Percentiles rank a stretch among this genome's conserved stretches.
phyloP scores from a whole-genome alignment of 2,329 filamentous ascomycete genomes.

The Exophiala oligosperma region DNA sequence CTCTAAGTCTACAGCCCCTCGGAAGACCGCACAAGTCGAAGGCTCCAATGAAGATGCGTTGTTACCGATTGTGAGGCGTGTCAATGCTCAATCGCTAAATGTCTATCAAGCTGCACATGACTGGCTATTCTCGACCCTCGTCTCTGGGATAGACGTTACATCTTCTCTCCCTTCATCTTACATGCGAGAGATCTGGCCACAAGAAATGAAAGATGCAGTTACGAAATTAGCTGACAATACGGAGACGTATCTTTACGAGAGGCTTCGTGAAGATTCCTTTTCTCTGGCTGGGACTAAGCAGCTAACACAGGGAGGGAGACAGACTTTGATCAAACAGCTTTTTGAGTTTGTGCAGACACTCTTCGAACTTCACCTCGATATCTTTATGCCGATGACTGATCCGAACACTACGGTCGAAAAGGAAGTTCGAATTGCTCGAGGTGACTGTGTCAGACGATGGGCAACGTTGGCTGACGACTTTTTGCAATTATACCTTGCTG shows the following conservation, averaged over 20 bases:
- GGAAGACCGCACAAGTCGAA: conserved; percentile 39
- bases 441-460: conserved; percentile 63
- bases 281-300: background rate
- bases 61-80: conserved; percentile 40
- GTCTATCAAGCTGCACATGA: conserved; percentile 53
- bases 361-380: conserved; percentile 67
- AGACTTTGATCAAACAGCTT: conserved; percentile 9
- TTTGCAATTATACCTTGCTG: conserved; percentile 44
- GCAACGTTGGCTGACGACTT: conserved; percentile 30
- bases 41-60: conserved; percentile 41
- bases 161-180: conserved; percentile 48
- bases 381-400: conserved; percentile 63
- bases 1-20: conserved; percentile 48
- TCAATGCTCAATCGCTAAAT: conserved; percentile 51
- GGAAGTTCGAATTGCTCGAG: conserved; percentile 54
- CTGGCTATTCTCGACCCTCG: conserved; percentile 55
- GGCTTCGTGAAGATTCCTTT: conserved; percentile 37
- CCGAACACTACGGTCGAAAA: conserved; percentile 57
- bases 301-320: background rate
- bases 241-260: conserved; percentile 54
- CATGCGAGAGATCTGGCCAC: conserved; percentile 54
- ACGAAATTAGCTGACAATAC: conserved; percentile 54
- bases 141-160: background rate
- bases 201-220: conserved; percentile 55
- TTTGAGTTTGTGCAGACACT: conserved; percentile 51